These are phyloP conservation scores for Rhododendron mucronatum DNA, from an alignment of 148 eudicot species.

Conservation along the genomic window DNA sequence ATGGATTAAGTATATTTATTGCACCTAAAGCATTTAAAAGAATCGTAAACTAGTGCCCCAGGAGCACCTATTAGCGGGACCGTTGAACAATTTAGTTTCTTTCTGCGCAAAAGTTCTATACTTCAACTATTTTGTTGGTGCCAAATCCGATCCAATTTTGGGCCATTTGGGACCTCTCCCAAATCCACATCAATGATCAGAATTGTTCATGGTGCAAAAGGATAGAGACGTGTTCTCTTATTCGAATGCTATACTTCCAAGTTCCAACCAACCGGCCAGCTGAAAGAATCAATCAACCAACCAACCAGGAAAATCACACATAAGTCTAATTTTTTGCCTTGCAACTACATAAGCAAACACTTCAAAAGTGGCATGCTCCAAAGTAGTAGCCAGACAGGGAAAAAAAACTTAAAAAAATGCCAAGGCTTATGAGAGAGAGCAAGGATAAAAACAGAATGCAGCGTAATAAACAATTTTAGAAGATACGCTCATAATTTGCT, in stretches of 20 bases:
- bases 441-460: background rate
- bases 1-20: no score
- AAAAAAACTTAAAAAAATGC: background rate
- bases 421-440: background rate
- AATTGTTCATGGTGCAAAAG: no score
- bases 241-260: background rate
- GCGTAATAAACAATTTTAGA: background rate
- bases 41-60: no score
- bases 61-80: no score
- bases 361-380: background rate
- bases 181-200: no score
- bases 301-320: background rate
- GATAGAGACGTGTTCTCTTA: background rate
- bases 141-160: no score
- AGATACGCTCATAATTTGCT: slow-evolving; percentile 2
- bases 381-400: background rate
- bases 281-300: background rate
- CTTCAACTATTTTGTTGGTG: no score
- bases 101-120: no score
- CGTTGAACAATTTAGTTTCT: no score
- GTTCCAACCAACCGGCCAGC: background rate
- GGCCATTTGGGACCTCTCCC: no score
- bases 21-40: no score
- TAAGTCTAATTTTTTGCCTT: background rate
- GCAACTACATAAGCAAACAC: background rate